Evolutionary conservation across 768 basidiomycete species (phyloP).

Genomic region (Boletus vinaceobasis): DNA sequence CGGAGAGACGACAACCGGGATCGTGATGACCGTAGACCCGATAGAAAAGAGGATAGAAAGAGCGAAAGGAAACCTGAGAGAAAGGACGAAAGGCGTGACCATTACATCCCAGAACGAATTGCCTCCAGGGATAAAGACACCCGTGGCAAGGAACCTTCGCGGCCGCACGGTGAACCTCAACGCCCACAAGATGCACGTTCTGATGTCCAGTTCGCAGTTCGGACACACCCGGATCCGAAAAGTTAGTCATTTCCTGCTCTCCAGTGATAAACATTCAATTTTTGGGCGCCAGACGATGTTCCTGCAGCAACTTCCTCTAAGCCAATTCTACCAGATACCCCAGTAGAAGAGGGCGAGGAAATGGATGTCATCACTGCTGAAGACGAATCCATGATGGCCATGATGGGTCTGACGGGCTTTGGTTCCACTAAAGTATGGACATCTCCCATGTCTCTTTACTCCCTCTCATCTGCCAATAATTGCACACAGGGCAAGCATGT

Average conservation of each 20-base stretch:
- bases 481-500: constrained; percentile 70
- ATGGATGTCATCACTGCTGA: constrained; percentile 60
- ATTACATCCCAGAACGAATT: constrained; percentile 37
- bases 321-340: constrained; percentile 39
- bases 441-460: not conserved
- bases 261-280: not conserved
- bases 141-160: constrained; percentile 21
- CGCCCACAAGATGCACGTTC: constrained; percentile 17
- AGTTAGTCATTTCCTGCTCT: constrained; percentile 9
- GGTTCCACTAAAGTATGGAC: constrained; percentile 77
- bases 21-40: constrained; percentile 30
- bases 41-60: constrained; percentile 33
- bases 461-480: not conserved
- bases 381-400: constrained; percentile 78
- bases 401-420: constrained; percentile 89
- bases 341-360: constrained; percentile 47
- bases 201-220: constrained; percentile 12
- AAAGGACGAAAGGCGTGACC: constrained; percentile 40
- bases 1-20: constrained; percentile 34
- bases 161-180: constrained; percentile 22
- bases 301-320: constrained; percentile 15
- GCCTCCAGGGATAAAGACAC: constrained; percentile 27
- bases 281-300: constrained; percentile 2
- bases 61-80: constrained; percentile 29
- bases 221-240: constrained; percentile 6